Evolutionary conservation across 768 basidiomycete species (phyloP), one percentile per base, ranked within the genome.

Genomic region (Calocybe cyanea): DNA sequence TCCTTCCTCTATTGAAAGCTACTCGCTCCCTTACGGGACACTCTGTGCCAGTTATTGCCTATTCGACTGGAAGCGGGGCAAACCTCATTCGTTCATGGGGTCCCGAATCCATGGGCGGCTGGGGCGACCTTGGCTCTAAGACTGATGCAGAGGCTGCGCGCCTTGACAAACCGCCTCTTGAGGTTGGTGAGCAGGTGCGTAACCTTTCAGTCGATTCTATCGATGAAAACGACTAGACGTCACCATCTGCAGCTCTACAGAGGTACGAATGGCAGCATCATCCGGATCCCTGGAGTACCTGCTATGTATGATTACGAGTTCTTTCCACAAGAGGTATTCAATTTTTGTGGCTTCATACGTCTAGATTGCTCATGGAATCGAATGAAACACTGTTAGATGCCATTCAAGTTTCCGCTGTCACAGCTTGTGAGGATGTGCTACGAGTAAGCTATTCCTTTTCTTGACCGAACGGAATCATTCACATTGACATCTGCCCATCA

Each of bases 231-330:
- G n/a, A n/a, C n/a, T n/a, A n/a, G n/a, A n/a, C n/a, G n/a, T n/a
- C n/a, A 35, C 13, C 4, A 10, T 19, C 32, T 7, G 14, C 14
- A 63, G 61, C 33, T 61, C 10, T 52, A 49, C 31, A 35, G 40
- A 19, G 45, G 28, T 19, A 50, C 46, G 0, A 45, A 57, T n/a
- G 61, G 61, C 4, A 49, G 15, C 1, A 11, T 60, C 3, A 25
- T 61, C 15, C n/a, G 36, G 8, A 36, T 59, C 13, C 45, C 56
- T 17, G 61, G 61, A 3, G 35, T 62, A 18, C 59, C 55, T 2
- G 40, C 55, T 19, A 51, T 58, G 48, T 55, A 57, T 35, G 57
- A 58, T 38, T 48, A 58, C 36, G 59, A 57, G 32, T 51, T 50
- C 20, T 55, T 39, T 28, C 52, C 57, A 6, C 55, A 59, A 35